Percentiles rank a stretch among this genome's conserved stretches.
These are phyloP conservation scores for Botrytis paeoniae DNA, from an alignment of 2,329 filamentous ascomycete species.

Conservation along the genomic window DNA sequence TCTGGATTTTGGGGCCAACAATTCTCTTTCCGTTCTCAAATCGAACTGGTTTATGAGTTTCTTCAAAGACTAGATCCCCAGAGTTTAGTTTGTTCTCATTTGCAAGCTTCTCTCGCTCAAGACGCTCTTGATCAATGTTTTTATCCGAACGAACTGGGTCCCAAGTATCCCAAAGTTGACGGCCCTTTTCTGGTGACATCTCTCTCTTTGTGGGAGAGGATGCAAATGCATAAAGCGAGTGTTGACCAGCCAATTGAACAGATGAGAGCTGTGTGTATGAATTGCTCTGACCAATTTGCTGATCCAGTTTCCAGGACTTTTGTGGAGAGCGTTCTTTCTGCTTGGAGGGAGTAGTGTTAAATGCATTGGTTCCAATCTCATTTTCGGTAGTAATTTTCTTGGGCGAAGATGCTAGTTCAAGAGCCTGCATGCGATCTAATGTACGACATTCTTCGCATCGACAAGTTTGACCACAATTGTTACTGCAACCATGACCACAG, in stretches of 20 bases:
- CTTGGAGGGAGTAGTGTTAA: background rate
- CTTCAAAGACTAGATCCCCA: background rate
- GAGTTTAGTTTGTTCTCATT: background rate
- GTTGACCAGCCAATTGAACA: background rate
- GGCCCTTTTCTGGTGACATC: background rate
- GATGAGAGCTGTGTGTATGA: background rate
- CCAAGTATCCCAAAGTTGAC: background rate
- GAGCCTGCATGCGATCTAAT: background rate
- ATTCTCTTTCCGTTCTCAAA: slow-evolving; percentile 2
- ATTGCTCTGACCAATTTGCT: background rate
- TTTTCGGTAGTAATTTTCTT: background rate
- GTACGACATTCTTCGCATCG: slow-evolving; percentile 29
- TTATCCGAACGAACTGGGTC: background rate
- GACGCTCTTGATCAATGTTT: background rate
- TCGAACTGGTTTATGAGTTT: slow-evolving; percentile 4
- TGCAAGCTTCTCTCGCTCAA: background rate
- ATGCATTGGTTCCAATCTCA: too few species aligned
- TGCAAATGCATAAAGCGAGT: background rate
- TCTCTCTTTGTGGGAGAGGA: background rate
- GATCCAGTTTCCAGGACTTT: background rate
- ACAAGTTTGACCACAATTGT: slow-evolving; percentile 30
- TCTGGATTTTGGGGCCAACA: background rate
- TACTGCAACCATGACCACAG: slow-evolving; percentile 37
- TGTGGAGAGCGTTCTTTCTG: background rate
- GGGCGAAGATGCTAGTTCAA: background rate